phyloP scores from a whole-genome alignment of 129 eudicot genomes.

The Arctium minus region DNA sequence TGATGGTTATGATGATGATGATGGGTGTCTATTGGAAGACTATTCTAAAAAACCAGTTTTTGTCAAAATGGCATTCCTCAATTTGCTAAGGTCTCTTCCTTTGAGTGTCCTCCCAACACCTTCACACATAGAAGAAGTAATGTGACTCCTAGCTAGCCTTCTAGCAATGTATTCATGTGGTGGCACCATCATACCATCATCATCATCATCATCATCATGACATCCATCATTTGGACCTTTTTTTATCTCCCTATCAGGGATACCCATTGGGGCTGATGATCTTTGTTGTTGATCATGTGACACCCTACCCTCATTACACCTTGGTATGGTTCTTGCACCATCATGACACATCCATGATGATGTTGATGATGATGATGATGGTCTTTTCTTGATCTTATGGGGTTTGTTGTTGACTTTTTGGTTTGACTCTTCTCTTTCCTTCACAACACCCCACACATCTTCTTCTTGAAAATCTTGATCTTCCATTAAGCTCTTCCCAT shows the following conservation, averaged over 20 bases:
- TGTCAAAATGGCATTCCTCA: constrained; percentile 59
- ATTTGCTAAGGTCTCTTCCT: constrained; percentile 67
- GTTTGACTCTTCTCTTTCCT: constrained; percentile 37
- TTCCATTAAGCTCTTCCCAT: constrained; percentile 29
- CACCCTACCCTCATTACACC: constrained; percentile 32
- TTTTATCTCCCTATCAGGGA: constrained; percentile 39
- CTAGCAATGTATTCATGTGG: constrained; percentile 63
- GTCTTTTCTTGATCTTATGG: constrained; percentile 27
- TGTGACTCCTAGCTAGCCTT: constrained; percentile 49
- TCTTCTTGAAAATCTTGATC: constrained; percentile 57
- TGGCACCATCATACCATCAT: constrained; percentile 47
- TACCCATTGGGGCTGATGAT: constrained; percentile 44
- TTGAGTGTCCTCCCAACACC: constrained; percentile 67
- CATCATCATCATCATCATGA: constrained; percentile 32
- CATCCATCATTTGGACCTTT: constrained; percentile 32
- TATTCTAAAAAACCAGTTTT: constrained; percentile 64
- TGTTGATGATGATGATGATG: constrained; percentile 23
- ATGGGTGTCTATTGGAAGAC: constrained; percentile 11
- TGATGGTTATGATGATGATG: neutral
- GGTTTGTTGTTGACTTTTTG: constrained; percentile 36
- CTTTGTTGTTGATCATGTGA: constrained; percentile 33
- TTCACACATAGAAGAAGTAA: constrained; percentile 61
- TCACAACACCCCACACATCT: constrained; percentile 46
- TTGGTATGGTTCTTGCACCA: constrained; percentile 41
- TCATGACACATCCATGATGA: constrained; percentile 30